A percentile compares a stretch with the other conserved stretches of the same genome.
These are phyloP conservation scores for Entomophthora muscae DNA, from an alignment of 371 early-diverging fungal genomes.

Conservation along the genomic window DNA sequence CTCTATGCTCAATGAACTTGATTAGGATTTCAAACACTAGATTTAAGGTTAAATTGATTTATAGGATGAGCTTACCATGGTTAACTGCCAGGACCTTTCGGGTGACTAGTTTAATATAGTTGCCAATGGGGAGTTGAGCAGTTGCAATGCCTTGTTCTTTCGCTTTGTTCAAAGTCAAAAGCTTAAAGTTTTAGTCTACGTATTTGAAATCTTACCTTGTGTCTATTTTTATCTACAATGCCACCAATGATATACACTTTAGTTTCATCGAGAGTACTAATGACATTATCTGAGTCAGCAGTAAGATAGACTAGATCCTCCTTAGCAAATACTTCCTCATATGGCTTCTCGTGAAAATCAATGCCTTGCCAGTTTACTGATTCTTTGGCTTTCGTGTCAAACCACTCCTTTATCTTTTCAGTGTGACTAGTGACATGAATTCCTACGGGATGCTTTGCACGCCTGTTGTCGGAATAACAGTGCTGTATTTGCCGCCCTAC, in stretches of 20 bases:
- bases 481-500: constrained; percentile 10
- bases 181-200: constrained; percentile 19
- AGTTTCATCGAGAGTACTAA: constrained; percentile 40
- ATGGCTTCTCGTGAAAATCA: constrained; percentile 14
- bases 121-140: constrained; percentile 72
- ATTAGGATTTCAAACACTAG: constrained; percentile 69
- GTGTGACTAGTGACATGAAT: constrained; percentile 26
- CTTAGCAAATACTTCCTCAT: constrained; percentile 19
- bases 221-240: constrained; percentile 85
- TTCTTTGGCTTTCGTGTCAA: constrained; percentile 12
- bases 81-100: constrained; percentile 83
- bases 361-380: constrained; percentile 18
- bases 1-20: constrained; percentile 38
- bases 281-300: constrained; percentile 65
- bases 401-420: constrained; percentile 13
- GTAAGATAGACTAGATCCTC: constrained; percentile 66
- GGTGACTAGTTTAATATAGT: constrained; percentile 54
- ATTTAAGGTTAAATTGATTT: background rate
- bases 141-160: constrained; percentile 47
- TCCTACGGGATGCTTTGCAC: constrained; percentile 23
- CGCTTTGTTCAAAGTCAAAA: constrained; percentile 64
- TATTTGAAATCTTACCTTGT: too few species aligned
- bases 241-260: constrained; percentile 84
- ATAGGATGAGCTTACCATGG: constrained; percentile 36
- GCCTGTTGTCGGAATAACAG: constrained; percentile 46